Evolutionary conservation across 2,329 filamentous ascomycete genomes (phyloP), one percentile per base, ranked within the genome.

Genomic region (Bipolaris zeicola): DNA sequence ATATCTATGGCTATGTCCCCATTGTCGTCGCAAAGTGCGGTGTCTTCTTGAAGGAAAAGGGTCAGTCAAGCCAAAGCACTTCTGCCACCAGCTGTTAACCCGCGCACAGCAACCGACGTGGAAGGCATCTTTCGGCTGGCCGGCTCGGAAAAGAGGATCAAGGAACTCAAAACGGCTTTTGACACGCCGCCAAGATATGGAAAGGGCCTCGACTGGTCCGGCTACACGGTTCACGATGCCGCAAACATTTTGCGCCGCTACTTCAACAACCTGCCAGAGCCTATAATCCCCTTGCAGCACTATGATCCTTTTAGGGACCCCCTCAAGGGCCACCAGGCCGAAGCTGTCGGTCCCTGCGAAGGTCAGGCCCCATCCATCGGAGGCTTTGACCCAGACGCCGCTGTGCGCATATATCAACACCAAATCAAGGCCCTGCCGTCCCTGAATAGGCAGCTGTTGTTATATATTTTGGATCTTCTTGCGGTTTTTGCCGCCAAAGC

Each of bases 21-120:
- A 98, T 99, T 63, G 94, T 99, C 41, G 94, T 99, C 51, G 95
- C 95, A 34, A 99, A 99, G 77, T 98, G 95, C 75, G 95, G 95
- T 61, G 93, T 99, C 3, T 99, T 93, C 67, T 77, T 99, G 64
- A 99, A 99, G 78, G 95, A 99, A 77, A 97, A 96, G 85, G 95
- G 95, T 97, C 77, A 55, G 62, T 59, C 18, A 34, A 47, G 4
- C n/a, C 13, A 20, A 50, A 14, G 13, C 34, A 3, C 34, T 4
- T 18, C 36, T 34, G 31, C 33, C 46, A 48, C 46, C 48, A 50
- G 49, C 34, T 50, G 76, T 70, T 70, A 55, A 71, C 59, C 26
- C 41, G 28, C 31, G 42, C 36, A 44, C 53, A 98, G 95, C 95
- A 31, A 98, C 94, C 66, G 89, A 93, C 65, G 86, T 98, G 8